These are phyloP conservation scores for Nymphaea thermarum DNA, from an alignment of 164 flowering plant genomes.

Conservation along the genomic window DNA sequence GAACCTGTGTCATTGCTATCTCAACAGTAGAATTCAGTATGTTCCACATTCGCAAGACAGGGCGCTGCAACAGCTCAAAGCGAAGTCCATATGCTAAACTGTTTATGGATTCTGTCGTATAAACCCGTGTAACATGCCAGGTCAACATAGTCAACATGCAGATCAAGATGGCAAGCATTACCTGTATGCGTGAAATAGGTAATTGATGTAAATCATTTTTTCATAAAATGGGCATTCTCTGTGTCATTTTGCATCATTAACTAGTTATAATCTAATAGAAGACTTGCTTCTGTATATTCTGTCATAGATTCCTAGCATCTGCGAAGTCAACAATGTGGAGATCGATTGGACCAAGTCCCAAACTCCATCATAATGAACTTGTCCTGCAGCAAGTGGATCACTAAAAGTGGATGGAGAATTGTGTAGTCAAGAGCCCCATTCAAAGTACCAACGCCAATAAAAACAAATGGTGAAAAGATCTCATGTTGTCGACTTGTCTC, in stretches of 20 bases:
- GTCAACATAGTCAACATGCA: conserved; percentile 84
- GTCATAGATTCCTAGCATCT: neutral
- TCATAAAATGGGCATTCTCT: too few species aligned
- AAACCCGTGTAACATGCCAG: conserved; percentile 87
- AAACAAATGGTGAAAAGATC: too few species aligned
- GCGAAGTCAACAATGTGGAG: neutral
- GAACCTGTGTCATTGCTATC: conserved; percentile 82
- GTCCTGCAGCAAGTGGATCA: too few species aligned
- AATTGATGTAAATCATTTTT: neutral
- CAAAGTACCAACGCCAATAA: too few species aligned
- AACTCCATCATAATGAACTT: too few species aligned
- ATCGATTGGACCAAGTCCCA: too few species aligned
- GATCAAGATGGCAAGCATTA: conserved; percentile 89
- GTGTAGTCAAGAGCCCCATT: too few species aligned
- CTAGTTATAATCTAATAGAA: neutral
- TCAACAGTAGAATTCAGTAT: conserved; percentile 82
- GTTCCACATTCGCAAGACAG: conserved; percentile 91
- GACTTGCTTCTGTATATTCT: neutral
- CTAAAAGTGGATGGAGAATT: too few species aligned
- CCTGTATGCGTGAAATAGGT: conserved; percentile 38
- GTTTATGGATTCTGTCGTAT: conserved; percentile 71
- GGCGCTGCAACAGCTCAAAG: conserved; percentile 85
- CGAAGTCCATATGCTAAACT: conserved; percentile 86
- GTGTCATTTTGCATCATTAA: neutral
- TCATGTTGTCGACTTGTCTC: too few species aligned